Base-by-base conservation (phyloP, 1,284 basidiomycete species). In the Boletus chippewaensis region DNA sequence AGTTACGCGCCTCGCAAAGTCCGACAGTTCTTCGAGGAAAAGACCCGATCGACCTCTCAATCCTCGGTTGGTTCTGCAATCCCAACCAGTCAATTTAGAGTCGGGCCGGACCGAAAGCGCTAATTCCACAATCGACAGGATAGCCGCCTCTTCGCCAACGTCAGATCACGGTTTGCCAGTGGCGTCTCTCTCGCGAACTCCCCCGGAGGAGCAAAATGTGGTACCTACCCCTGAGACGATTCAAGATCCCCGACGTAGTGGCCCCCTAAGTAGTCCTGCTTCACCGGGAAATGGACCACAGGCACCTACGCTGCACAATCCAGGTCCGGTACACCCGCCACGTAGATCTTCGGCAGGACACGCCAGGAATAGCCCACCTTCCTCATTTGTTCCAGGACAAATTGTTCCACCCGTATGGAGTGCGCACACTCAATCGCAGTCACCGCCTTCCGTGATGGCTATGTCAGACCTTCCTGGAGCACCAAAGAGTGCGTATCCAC, bases 361-460 rank as follows among this genome's bases (percentile, higher is more conserved):
- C n/a, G 22, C 40, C 29, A 42, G 42, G 28, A 47, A 52, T 45
- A 47, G 48, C 20, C 57, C 55, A 43, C 66, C 68, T 34, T 64
- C 69, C 26, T 61, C 67, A 43, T 69, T 70, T 50, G 59, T 52
- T 45, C 70, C 72, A 34, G 71, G 71, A 40, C 70, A 70, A 54
- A 62, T 71, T n/a, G 35, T 67, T 18, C 70, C 70, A 24, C 74
- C 75, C 31, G 56, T 66, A 12, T 71, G 79, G 55, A 74, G 71
- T 57, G 64, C 73, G 9, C 78, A 75, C 52, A 66, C 70, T 56
- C 51, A 62, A 45, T 51, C 61, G 5, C 62, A 56, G 36, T 61
- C 57, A 11, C 59, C 57, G 5, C 59, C 59, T 55, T 56, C 53
- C 28, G 49, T 49, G 24, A 40, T 40, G 13, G 49, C 54, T 29